phyloP scores from a whole-genome alignment of 75 land plant species.

The Pseudotsuga menziesii region DNA sequence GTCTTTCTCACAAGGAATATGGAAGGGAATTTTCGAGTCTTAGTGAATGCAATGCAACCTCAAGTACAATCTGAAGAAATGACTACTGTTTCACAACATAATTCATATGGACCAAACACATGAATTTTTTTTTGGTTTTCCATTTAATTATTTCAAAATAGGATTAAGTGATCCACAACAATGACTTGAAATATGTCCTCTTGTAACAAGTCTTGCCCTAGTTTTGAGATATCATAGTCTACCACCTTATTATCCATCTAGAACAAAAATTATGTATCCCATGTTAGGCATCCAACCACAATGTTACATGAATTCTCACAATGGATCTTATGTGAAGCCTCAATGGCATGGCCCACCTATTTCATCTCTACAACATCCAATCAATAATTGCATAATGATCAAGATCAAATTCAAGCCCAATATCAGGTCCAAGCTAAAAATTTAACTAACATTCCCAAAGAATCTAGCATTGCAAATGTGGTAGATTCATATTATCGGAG shows the following conservation, averaged over 20 bases:
- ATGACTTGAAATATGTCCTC: neutral
- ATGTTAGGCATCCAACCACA: neutral
- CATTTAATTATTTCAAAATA: neutral
- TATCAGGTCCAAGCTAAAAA: no score
- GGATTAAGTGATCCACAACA: no score
- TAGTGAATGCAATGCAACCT: no score
- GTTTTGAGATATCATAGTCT: slow-evolving; percentile 6
- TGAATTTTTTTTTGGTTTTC: neutral
- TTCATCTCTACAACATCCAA: neutral
- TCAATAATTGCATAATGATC: no score
- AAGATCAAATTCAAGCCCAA: no score
- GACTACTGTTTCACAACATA: neutral
- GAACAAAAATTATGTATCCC: slow-evolving; percentile 1
- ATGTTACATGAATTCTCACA: neutral
- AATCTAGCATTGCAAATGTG: no score
- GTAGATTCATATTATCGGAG: no score
- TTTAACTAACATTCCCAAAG: no score
- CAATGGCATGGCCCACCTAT: neutral
- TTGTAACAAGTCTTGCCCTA: neutral
- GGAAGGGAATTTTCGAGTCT: no score
- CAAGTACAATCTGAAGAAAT: no score
- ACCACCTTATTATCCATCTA: slow-evolving; percentile 8
- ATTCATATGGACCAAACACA: neutral
- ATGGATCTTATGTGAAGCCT: neutral
- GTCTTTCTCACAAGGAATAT: no score